These are phyloP conservation scores for Tetrahymena malaccensis DNA, from an alignment of 73 alveolate species.

Conservation along the genomic window DNA sequence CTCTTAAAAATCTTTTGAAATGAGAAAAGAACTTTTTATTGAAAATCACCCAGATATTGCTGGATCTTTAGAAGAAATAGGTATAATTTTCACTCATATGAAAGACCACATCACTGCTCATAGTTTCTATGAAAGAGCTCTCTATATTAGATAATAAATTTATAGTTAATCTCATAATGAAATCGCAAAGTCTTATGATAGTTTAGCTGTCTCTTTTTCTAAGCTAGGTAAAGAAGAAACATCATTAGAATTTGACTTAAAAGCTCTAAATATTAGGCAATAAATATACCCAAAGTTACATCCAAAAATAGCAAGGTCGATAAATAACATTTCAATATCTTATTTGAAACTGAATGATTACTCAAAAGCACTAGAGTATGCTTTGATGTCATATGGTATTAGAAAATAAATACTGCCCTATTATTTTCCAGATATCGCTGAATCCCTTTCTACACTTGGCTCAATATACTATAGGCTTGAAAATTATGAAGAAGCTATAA, in stretches of 20 bases:
- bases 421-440: background rate
- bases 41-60: background rate
- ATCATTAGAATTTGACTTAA: background rate
- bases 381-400: background rate
- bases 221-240: background rate
- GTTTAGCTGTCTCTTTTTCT: background rate
- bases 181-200: background rate
- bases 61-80: background rate
- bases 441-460: background rate
- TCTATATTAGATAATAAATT: background rate
- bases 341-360: background rate
- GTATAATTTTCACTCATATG: background rate
- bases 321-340: background rate
- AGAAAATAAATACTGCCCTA: background rate
- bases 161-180: background rate
- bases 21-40: background rate
- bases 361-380: background rate
- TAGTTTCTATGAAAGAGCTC: background rate
- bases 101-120: background rate
- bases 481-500: background rate
- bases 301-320: background rate
- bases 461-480: background rate
- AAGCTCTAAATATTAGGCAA: background rate
- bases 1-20: background rate
- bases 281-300: background rate